Conservation (phyloP, 1,284 basidiomycete species). For the Tilletia walkeri region DNA sequence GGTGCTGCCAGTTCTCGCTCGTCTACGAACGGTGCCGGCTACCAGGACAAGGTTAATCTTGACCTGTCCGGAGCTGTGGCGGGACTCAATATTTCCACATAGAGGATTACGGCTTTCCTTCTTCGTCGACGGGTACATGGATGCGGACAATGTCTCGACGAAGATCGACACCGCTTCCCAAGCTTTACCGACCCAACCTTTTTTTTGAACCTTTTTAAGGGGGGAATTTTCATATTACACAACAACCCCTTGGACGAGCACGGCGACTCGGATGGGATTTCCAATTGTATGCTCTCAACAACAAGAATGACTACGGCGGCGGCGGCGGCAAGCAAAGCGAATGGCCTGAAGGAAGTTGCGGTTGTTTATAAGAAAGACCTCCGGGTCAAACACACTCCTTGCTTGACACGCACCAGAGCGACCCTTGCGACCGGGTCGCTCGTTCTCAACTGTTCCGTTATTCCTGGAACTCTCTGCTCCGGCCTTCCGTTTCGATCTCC, state of each 20-base stretch:
- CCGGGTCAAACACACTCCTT: not conserved
- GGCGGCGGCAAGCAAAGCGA: too few relatives aligned
- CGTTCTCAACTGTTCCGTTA: not conserved
- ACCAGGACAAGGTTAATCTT: not conserved
- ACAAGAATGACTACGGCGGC: too few relatives aligned
- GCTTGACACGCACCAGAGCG: not conserved
- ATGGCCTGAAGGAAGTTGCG: too few relatives aligned
- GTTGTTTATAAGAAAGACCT: too few relatives aligned
- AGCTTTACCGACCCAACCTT: not conserved
- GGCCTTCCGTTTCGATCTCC: not conserved
- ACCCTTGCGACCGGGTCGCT: not conserved
- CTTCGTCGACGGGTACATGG: too few relatives aligned
- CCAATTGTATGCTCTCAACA: not conserved
- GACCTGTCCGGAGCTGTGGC: conserved; percentile 2
- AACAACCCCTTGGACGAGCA: too few relatives aligned
- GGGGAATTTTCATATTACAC: not conserved
- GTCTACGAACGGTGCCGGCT: not conserved
- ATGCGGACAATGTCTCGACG: not conserved
- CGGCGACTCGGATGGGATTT: not conserved
- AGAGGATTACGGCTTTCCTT: not conserved
- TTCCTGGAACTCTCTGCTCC: not conserved
- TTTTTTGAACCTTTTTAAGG: not conserved
- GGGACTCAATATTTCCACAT: conserved; percentile 14
- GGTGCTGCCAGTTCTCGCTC: too few relatives aligned
- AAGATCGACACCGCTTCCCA: not conserved